These are phyloP conservation scores for Carex littledalei DNA, from an alignment of 176 grass and related monocot species.

Conservation along the genomic window DNA sequence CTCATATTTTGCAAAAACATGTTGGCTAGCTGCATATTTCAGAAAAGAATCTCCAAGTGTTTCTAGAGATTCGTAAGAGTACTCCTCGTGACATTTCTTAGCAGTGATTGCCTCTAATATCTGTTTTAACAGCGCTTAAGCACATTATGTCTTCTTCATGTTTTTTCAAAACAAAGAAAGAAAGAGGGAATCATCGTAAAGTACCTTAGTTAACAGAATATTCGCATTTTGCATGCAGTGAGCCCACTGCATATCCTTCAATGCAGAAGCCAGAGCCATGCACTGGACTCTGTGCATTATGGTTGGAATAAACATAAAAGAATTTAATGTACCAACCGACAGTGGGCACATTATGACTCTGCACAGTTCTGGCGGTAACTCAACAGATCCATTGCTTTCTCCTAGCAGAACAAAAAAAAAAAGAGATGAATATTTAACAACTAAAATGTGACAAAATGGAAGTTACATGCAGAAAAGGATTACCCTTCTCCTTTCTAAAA, in stretches of 20 bases:
- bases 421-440: not conserved
- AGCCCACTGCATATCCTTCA: conserved; percentile 35
- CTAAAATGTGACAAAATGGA: conserved; percentile 1
- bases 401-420: not conserved
- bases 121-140: conserved; percentile 29
- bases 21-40: conserved; percentile 55
- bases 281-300: conserved; percentile 69
- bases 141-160: not conserved
- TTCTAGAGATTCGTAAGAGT: conserved; percentile 76
- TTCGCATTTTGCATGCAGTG: conserved; percentile 34
- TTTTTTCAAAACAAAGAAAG: not conserved
- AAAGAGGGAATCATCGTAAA: not conserved
- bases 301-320: conserved; percentile 47
- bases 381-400: conserved; percentile 20
- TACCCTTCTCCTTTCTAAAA: conserved; percentile 37
- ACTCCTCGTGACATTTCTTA: conserved; percentile 59
- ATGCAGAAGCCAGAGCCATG: conserved; percentile 54
- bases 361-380: conserved; percentile 80
- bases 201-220: conserved; percentile 48
- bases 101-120: conserved; percentile 72
- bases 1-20: conserved; percentile 52
- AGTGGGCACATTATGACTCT: conserved; percentile 52
- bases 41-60: conserved; percentile 87
- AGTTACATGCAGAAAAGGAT: not conserved
- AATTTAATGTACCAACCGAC: conserved; percentile 28